Evolutionary conservation across 768 basidiomycete species (phyloP).

Genomic region (Lactarius vividus): DNA sequence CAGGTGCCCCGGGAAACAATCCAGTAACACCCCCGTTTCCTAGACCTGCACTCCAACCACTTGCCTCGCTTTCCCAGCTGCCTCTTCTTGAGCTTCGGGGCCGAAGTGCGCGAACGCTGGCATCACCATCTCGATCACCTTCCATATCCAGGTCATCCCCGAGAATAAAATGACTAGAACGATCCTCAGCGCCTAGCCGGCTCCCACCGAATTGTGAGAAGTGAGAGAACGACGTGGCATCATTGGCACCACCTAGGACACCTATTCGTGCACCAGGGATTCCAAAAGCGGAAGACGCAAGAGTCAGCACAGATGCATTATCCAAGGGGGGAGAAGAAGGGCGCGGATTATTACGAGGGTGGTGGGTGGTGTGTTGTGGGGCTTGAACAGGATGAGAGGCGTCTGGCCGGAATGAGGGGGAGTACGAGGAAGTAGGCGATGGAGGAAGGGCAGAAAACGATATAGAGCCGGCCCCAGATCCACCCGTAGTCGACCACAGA

Average conservation of each 20-base stretch:
- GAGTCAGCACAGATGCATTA: slow-evolving; percentile 88
- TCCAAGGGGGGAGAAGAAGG: slow-evolving; percentile 88
- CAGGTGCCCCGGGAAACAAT: slow-evolving; percentile 18
- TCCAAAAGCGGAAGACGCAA: slow-evolving; percentile 91
- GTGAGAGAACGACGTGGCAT: slow-evolving; percentile 66
- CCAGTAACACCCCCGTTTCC: slow-evolving; percentile 45
- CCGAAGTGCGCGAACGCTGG: slow-evolving; percentile 85
- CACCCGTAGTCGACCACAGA: slow-evolving; percentile 45
- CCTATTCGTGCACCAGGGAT: slow-evolving; percentile 56
- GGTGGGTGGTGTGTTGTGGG: slow-evolving; percentile 86
- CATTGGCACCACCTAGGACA: slow-evolving; percentile 30
- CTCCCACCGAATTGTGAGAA: slow-evolving; percentile 44
- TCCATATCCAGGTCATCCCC: slow-evolving; percentile 40
- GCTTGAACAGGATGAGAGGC: slow-evolving; percentile 59
- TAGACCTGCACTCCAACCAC: slow-evolving; percentile 80
- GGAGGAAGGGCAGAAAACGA: slow-evolving; percentile 71
- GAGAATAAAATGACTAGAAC: slow-evolving; percentile 62
- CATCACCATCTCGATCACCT: slow-evolving; percentile 66
- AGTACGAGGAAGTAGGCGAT: slow-evolving; percentile 41
- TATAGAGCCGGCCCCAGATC: slow-evolving; percentile 56
- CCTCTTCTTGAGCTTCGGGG: slow-evolving; percentile 82
- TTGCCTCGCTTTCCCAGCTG: slow-evolving; percentile 90
- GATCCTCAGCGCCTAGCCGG: slow-evolving; percentile 47
- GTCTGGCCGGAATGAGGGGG: slow-evolving; percentile 38
- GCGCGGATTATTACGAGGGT: slow-evolving; percentile 93